Base-by-base conservation (phyloP, 2,329 filamentous ascomycete genomes). In the Alternaria brassicae region DNA sequence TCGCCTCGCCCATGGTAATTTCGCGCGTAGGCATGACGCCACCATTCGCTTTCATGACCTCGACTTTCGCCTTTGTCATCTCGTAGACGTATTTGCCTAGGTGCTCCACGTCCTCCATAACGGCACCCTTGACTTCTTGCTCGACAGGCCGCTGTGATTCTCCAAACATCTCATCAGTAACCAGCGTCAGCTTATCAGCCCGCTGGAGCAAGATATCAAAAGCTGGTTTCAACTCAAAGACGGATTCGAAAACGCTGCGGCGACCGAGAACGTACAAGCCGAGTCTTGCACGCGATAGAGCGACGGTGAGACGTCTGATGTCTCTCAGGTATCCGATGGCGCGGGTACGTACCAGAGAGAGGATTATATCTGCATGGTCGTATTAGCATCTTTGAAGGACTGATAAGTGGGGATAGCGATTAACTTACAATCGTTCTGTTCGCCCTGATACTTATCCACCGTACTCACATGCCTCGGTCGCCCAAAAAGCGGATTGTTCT, bases 381-480 rank as follows among this genome's bases (percentile, higher is more conserved):
- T 40, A 45, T 69, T 62, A 71, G 60, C 28, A 34, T 44, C n/a
- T 6, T 1, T 56, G 10, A 8, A 15, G 3, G 19, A 27, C 7
- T 6, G 25, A 13, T n/a, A 25, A 9, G 15, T 5, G 4, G 7
- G n/a, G 7, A 45, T 23, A 34, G n/a, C 28, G 7, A 23, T 3
- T 25, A 34, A 87, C 91, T 84, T 84, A 95, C 92, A 98, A 74
- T 99, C 95, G 79, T 99, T 99, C 80, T 99, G 95, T 82, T 99
- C 95, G 76, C 95, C 96, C 81, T 99, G 95, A 73, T 98, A 99
- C 78, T 97, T 97, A 81, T 99, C 95, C 63, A 99, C 94, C 5
- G 96, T 99, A 3, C 92, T 93, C 27, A 99, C 92, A 53, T 91
- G 89, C 78, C 89, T 91, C 17, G 95, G 95, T 77, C 97, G 81